Conservation (phyloP, 2,329 filamentous ascomycete genomes). For the Fusarium odoratissimum region DNA sequence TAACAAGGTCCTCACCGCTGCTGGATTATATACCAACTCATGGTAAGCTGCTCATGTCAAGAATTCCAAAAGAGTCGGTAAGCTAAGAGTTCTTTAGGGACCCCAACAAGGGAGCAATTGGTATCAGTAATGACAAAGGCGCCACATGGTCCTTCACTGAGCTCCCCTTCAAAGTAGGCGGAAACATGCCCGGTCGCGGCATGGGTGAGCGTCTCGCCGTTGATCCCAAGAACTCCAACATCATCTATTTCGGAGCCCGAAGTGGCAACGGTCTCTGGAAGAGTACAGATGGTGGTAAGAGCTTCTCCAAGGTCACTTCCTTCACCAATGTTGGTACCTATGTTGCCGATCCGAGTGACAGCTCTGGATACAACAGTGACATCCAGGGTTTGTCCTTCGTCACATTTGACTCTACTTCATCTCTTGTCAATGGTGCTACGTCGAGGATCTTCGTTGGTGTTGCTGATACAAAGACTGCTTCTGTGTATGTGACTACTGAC, state of each 20-base stretch:
- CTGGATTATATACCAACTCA: constrained; percentile 69
- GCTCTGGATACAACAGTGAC: constrained; percentile 58
- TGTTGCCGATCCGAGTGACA: constrained; percentile 57
- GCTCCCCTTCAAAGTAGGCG: constrained; percentile 69
- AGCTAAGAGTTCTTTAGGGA: constrained; percentile 51
- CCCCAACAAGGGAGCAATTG: constrained; percentile 65
- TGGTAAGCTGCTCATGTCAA: constrained; percentile 46
- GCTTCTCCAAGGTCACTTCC: constrained; percentile 63
- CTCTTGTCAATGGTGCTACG: constrained; percentile 58
- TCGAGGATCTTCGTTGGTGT: constrained; percentile 68
- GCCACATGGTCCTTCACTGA: constrained; percentile 61
- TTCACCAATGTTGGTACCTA: constrained; percentile 65
- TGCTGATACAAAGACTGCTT: constrained; percentile 63
- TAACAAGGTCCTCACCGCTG: constrained; percentile 63
- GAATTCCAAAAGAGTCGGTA: too few species aligned
- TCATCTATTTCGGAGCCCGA: constrained; percentile 68
- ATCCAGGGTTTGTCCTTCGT: constrained; percentile 62
- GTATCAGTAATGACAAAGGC: constrained; percentile 65
- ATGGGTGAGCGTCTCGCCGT: constrained; percentile 69
- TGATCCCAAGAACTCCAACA: constrained; percentile 66
- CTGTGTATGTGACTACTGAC: constrained; percentile 65
- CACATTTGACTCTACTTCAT: constrained; percentile 66
- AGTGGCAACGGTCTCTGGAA: constrained; percentile 70
- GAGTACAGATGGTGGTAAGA: constrained; percentile 65
- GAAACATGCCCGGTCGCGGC: constrained; percentile 71